Percentiles rank a stretch among this genome's conserved stretches.
Conservation (phyloP, 148 eudicot genomes). For the Rhododendron simsii region DNA sequence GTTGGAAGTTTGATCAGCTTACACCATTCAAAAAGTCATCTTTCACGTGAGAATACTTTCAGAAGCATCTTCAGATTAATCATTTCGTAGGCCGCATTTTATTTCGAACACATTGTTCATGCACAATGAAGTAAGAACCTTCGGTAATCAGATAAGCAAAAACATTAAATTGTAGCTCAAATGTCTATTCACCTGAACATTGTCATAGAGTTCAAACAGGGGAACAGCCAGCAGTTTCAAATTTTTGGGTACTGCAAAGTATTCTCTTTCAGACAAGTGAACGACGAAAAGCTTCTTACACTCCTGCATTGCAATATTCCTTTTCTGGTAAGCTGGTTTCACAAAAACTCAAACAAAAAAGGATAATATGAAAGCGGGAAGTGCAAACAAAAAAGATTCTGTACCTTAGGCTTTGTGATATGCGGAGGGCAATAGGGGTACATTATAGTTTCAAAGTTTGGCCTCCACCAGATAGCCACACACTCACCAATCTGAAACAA, state of each 20-base stretch:
- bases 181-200: constrained; percentile 62
- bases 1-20: neutral
- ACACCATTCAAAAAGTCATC: neutral
- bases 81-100: neutral
- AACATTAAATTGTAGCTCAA: neutral
- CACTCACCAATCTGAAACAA: constrained; percentile 79
- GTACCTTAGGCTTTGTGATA: constrained; percentile 85
- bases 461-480: constrained; percentile 85
- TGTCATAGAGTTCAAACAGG: constrained; percentile 90
- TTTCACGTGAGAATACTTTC: neutral
- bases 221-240: constrained; percentile 94
- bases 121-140: neutral
- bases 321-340: neutral
- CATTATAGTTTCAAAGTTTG: constrained; percentile 64
- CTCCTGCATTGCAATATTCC: constrained; percentile 51
- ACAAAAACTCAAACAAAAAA: neutral
- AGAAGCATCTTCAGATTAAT: neutral
- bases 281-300: constrained; percentile 90
- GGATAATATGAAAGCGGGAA: neutral
- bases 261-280: constrained; percentile 83
- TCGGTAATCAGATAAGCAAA: neutral
- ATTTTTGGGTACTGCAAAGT: constrained; percentile 95
- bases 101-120: neutral
- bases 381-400: neutral
- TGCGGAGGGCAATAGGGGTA: constrained; percentile 86